phyloP scores from a whole-genome alignment of 305 asterid species.

The Plantago rigida region DNA sequence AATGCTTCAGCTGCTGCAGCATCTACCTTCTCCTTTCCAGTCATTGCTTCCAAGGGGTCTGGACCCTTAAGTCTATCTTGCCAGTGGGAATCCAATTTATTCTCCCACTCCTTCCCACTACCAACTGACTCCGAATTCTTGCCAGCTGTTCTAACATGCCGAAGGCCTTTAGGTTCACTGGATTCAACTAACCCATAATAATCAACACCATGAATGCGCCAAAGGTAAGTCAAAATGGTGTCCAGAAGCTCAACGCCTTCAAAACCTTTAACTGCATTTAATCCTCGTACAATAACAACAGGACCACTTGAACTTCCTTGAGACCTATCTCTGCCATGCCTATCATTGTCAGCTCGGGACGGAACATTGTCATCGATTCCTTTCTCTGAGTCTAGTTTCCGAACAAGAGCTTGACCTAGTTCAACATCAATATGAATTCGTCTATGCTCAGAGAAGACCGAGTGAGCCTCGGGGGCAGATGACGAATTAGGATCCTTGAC shows the following conservation, averaged over 20 bases:
- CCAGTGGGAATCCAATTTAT: conserved; percentile 73
- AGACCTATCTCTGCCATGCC: conserved; percentile 74
- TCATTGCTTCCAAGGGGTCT: conserved; percentile 87
- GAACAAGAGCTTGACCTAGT: conserved; percentile 70
- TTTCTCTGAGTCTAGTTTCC: conserved; percentile 80
- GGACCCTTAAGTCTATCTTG: conserved; percentile 79
- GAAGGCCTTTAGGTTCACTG: conserved; percentile 80
- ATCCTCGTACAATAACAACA: conserved; percentile 70
- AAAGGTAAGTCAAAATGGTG: conserved; percentile 82
- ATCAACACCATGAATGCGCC: conserved; percentile 98
- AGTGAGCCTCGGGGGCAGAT: conserved; percentile 83
- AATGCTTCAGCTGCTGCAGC: conserved; percentile 77
- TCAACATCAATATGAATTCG: conserved; percentile 68
- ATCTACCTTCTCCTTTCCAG: conserved; percentile 90
- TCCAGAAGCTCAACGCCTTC: conserved; percentile 93
- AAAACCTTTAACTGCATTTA: conserved; percentile 70
- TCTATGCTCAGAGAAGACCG: conserved; percentile 62
- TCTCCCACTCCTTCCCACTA: conserved; percentile 76
- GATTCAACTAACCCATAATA: conserved; percentile 79
- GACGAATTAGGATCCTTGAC: conserved; percentile 54
- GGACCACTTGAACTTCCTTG: conserved; percentile 89
- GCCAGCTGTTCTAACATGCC: conserved; percentile 68
- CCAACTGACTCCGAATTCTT: conserved; percentile 41
- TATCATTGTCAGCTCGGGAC: conserved; percentile 67
- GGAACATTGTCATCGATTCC: conserved; percentile 81